Evolutionary conservation across 1,284 basidiomycete species (phyloP).

Genomic region (Mycosarcoma mackinlayi): DNA sequence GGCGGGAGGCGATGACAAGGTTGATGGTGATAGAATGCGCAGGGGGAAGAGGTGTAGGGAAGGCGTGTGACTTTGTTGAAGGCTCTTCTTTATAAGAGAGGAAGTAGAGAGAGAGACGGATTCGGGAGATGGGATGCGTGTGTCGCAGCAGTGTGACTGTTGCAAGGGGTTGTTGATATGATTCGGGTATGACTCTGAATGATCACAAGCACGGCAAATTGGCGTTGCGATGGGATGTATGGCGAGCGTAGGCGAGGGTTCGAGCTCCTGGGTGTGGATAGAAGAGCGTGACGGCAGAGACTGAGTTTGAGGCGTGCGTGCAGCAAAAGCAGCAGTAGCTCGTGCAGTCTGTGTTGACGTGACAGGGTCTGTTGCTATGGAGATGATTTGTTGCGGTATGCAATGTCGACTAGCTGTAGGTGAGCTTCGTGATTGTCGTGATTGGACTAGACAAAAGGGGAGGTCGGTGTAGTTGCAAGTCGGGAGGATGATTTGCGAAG

Average conservation of each 20-base stretch:
- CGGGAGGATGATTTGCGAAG: conserved; percentile 1
- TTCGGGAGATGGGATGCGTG: background rate
- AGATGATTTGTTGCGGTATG: background rate
- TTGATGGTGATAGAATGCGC: no score
- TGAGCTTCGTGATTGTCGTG: conserved; percentile 5
- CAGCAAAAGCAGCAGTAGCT: conserved; percentile 7
- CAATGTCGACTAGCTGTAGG: conserved; percentile 3
- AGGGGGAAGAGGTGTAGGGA: background rate
- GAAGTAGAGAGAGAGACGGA: background rate
- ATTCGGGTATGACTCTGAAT: conserved; percentile 17
- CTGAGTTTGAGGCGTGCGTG: conserved; percentile 23
- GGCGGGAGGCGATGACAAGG: no score
- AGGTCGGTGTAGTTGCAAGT: background rate
- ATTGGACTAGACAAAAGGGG: conserved; percentile 10
- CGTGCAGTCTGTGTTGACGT: conserved; percentile 22
- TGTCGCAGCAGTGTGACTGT: conserved; percentile 12
- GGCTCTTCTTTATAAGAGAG: background rate
- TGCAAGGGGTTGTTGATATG: conserved; percentile 1
- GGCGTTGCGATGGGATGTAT: conserved; percentile 26
- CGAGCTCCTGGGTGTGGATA: background rate
- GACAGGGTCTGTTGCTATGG: conserved; percentile 12
- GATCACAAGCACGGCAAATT: conserved; percentile 20
- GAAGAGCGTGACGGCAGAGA: conserved; percentile 24
- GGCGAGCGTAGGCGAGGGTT: conserved; percentile 28
- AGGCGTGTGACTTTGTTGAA: no score